phyloP scores from a whole-genome alignment of 1,284 basidiomycete species.

The Apiotrichum veenhuisii region DNA sequence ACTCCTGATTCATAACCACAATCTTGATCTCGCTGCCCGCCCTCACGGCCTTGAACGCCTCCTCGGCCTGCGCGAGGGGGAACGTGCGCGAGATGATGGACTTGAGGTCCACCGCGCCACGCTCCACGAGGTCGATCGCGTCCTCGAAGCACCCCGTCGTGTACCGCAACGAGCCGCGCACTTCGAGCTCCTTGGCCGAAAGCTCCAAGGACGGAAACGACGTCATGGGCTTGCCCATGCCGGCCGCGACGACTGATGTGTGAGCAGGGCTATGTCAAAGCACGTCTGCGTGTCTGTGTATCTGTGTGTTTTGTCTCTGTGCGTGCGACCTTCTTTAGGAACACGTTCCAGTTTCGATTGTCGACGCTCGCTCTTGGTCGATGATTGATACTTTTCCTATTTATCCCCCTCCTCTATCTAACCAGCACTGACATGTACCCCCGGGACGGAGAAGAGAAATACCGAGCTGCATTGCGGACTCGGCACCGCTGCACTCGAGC shows the following conservation, averaged over 20 bases:
- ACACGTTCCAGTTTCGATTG: no score
- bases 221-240: slow-evolving; percentile 24
- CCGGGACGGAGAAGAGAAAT: slow-evolving; percentile 61
- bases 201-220: slow-evolving; percentile 28
- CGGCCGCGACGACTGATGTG: slow-evolving; percentile 25
- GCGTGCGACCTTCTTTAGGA: no score
- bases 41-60: slow-evolving; percentile 54
- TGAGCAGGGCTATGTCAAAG: neutral
- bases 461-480: slow-evolving; percentile 59
- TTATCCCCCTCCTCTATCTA: no score
- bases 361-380: no score
- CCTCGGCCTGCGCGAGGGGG: slow-evolving; percentile 46
- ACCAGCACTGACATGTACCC: slow-evolving; percentile 30
- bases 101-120: slow-evolving; percentile 54
- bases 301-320: no score
- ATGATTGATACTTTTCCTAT: no score
- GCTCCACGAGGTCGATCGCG: slow-evolving; percentile 54
- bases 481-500: slow-evolving; percentile 57
- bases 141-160: slow-evolving; percentile 39
- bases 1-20: slow-evolving; percentile 32
- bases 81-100: slow-evolving; percentile 58
- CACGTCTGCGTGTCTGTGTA: no score
- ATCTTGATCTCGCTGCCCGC: slow-evolving; percentile 29
- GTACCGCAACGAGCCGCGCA: slow-evolving; percentile 53
- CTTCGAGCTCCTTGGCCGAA: slow-evolving; percentile 63